Conservation (phyloP, 139 green algal species). For the Volvox africanus region DNA sequence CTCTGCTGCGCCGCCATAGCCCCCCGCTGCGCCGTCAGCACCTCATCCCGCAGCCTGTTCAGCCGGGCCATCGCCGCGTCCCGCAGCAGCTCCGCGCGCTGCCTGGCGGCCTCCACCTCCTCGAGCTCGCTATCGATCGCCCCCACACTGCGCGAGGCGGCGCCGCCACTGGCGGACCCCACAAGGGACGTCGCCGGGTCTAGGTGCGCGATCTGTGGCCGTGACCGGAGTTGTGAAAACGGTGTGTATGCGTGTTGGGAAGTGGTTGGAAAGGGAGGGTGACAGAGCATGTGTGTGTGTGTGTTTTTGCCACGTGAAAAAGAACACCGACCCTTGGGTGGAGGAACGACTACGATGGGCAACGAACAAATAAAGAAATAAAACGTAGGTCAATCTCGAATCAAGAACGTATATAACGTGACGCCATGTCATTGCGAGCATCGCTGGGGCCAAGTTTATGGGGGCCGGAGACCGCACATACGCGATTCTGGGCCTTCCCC, state of each 20-base stretch:
- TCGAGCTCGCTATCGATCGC: constrained; percentile 52
- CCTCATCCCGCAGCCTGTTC: constrained; percentile 36
- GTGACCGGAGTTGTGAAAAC: neutral
- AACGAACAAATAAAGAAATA: too few species aligned
- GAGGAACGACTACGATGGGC: too few species aligned
- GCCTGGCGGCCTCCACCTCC: constrained; percentile 37
- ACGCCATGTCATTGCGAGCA: too few species aligned
- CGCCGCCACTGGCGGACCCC: neutral
- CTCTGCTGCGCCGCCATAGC: constrained; percentile 40
- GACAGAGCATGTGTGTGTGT: neutral
- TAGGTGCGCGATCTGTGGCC: neutral
- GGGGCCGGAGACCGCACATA: too few species aligned
- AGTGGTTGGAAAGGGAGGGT: neutral
- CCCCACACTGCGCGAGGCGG: constrained; percentile 8
- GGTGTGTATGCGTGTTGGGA: neutral
- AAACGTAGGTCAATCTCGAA: too few species aligned
- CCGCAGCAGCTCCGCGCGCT: constrained; percentile 27
- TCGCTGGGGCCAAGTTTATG: too few species aligned
- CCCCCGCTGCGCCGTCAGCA: neutral
- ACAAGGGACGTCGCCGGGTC: neutral
- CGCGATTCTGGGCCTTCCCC: neutral
- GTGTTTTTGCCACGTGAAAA: neutral
- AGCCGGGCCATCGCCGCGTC: neutral
- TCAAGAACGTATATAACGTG: too few species aligned
- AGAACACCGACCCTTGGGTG: too few species aligned